These are phyloP conservation scores for Groenewaldozyma tartarivorans DNA, from an alignment of 805 yeast genomes.

Conservation along the genomic window DNA sequence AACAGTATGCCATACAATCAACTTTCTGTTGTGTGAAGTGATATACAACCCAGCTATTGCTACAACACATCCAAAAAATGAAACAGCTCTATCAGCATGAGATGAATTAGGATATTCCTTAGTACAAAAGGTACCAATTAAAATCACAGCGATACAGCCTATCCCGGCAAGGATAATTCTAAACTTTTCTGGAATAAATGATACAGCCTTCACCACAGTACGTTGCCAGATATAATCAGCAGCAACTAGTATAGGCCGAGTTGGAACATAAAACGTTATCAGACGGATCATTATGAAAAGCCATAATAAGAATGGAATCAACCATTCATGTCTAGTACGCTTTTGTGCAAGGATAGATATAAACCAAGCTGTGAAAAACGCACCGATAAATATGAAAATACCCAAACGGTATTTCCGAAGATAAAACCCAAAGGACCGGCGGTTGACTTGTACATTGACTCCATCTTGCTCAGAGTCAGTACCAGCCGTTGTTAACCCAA, in stretches of 20 bases:
- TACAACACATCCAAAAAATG: slow-evolving; percentile 46
- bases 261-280: slow-evolving; percentile 41
- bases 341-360: slow-evolving; percentile 42
- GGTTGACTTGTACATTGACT: slow-evolving; percentile 1
- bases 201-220: slow-evolving; percentile 21
- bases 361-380: slow-evolving; percentile 49
- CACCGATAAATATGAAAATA: slow-evolving; percentile 24
- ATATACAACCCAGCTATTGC: slow-evolving; percentile 35
- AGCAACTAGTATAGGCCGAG: slow-evolving; percentile 22
- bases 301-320: slow-evolving; percentile 49
- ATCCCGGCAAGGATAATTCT: slow-evolving; percentile 37
- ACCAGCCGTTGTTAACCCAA: not conserved
- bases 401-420: slow-evolving; percentile 11
- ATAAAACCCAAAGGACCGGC: slow-evolving; percentile 3
- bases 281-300: slow-evolving; percentile 41
- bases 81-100: slow-evolving; percentile 45
- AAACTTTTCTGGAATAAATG: slow-evolving; percentile 33
- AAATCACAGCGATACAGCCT: slow-evolving; percentile 37
- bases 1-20: slow-evolving; percentile 49
- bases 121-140: slow-evolving; percentile 45
- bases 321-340: slow-evolving; percentile 43
- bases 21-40: slow-evolving; percentile 37
- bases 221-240: slow-evolving; percentile 26
- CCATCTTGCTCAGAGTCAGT: slow-evolving; percentile 4
- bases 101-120: slow-evolving; percentile 38